These are phyloP conservation scores for Neonectria hederae DNA, from an alignment of 2,329 filamentous ascomycete species.

Conservation along the genomic window DNA sequence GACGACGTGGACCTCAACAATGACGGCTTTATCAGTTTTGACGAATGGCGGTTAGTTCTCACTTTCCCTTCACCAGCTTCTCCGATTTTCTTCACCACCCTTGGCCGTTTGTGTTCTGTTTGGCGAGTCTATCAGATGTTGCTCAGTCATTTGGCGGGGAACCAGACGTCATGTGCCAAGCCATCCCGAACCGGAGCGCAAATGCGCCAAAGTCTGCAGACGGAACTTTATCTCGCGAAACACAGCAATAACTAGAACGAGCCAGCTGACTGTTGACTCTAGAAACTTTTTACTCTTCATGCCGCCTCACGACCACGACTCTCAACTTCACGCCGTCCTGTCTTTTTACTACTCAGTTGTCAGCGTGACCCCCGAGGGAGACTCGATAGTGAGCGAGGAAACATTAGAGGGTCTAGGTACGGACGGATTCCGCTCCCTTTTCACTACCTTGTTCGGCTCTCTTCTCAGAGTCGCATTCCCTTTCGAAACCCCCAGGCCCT, in stretches of 20 bases:
- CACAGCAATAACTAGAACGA: conserved; percentile 13
- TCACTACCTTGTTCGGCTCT: conserved; percentile 79
- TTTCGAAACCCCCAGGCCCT: conserved; percentile 47
- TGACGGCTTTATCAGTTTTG: conserved; percentile 88
- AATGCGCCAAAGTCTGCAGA: conserved; percentile 20
- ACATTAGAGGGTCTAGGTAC: conserved; percentile 95
- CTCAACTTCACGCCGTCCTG: conserved; percentile 82
- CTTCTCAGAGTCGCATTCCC: conserved; percentile 73
- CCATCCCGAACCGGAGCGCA: conserved; percentile 20
- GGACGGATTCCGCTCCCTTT: conserved; percentile 66
- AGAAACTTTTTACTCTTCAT: conserved; percentile 96
- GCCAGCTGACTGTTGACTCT: conserved; percentile 37
- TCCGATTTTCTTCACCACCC: conserved; percentile 13
- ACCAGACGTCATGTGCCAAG: conserved; percentile 44
- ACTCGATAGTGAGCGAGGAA: conserved; percentile 91
- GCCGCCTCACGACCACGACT: conserved; percentile 67
- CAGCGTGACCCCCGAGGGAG: conserved; percentile 91
- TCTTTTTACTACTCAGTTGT: conserved; percentile 92
- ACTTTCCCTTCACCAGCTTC: conserved; percentile 2
- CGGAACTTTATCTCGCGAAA: conserved; percentile 2
- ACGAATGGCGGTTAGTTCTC: conserved; percentile 91
- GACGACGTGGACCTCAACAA: conserved; percentile 87
- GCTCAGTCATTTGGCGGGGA: conserved; percentile 42
- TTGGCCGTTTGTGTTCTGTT: conserved; percentile 15
- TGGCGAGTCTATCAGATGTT: conserved; percentile 36